A percentile compares a stretch with the other conserved stretches of the same genome.
These are phyloP conservation scores for Moringa oleifera DNA, from an alignment of 345 rosid genomes.

Conservation along the genomic window DNA sequence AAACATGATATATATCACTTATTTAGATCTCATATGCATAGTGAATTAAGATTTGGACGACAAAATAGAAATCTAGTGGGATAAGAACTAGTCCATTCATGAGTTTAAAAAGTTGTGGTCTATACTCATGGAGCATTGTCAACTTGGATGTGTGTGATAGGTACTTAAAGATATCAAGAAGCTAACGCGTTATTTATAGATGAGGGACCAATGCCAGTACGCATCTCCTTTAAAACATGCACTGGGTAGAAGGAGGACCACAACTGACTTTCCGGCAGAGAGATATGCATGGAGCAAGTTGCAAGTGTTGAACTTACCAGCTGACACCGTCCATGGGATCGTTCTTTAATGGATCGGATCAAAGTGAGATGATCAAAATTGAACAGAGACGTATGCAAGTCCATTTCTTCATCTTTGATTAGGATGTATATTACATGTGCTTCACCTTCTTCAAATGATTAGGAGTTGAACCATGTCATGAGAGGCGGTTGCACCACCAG, in stretches of 20 bases:
- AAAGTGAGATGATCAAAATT: too few species aligned
- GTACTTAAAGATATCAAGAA: slow-evolving; percentile 16
- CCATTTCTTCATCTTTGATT: slow-evolving; percentile 18
- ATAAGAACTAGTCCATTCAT: slow-evolving; percentile 7
- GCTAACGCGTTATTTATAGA: slow-evolving; percentile 10
- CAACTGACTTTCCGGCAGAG: slow-evolving; percentile 24
- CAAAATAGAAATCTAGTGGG: slow-evolving; percentile 12
- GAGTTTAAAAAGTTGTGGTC: slow-evolving; percentile 26
- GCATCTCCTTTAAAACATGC: slow-evolving; percentile 16
- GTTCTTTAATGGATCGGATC: too few species aligned
- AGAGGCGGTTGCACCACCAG: slow-evolving; percentile 11
- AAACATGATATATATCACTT: too few species aligned
- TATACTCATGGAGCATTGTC: slow-evolving; percentile 16
- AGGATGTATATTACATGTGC: neutral
- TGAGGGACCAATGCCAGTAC: slow-evolving; percentile 35
- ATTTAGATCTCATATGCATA: neutral
- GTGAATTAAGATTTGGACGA: neutral
- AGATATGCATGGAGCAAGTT: slow-evolving; percentile 30
- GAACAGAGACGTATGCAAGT: slow-evolving; percentile 21
- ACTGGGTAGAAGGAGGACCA: slow-evolving; percentile 35
- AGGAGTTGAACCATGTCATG: slow-evolving; percentile 1
- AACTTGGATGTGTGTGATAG: slow-evolving; percentile 28
- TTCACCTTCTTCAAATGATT: slow-evolving; percentile 13
- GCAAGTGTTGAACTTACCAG: slow-evolving; percentile 14
- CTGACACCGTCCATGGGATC: neutral